A percentile compares a stretch with the other conserved stretches of the same genome.
These are phyloP conservation scores for Penicillium argentinense DNA, from an alignment of 495 filamentous ascomycete genomes.

Conservation along the genomic window DNA sequence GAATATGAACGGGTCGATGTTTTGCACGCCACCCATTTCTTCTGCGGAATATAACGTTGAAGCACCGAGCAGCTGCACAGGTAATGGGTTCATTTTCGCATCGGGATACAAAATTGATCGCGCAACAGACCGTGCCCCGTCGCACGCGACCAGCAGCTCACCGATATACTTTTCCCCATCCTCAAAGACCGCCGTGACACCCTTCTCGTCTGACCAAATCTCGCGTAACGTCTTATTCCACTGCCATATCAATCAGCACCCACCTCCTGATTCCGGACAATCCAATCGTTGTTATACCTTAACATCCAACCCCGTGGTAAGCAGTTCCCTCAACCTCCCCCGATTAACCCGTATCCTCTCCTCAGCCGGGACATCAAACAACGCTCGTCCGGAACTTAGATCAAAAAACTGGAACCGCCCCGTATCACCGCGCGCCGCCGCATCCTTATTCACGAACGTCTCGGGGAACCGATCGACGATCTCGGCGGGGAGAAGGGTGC, in stretches of 20 bases:
- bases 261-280: too few species aligned
- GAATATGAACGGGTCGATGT: conserved; percentile 60
- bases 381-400: conserved; percentile 45
- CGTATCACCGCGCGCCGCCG: conserved; percentile 39
- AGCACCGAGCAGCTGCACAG: conserved; percentile 50
- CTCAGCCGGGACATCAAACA: conserved; percentile 48
- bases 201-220: conserved; percentile 31
- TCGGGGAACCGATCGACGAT: conserved; percentile 48
- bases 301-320: conserved; percentile 50
- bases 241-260: conserved; percentile 15
- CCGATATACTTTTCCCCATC: conserved; percentile 51
- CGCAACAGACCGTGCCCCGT: conserved; percentile 52
- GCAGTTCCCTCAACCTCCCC: conserved; percentile 43
- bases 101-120: conserved; percentile 40
- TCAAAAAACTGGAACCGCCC: conserved; percentile 57
- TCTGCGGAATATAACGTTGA: conserved; percentile 39
- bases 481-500: conserved; percentile 49
- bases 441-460: conserved; percentile 48
- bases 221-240: conserved; percentile 46
- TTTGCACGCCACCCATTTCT: conserved; percentile 40
- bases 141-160: conserved; percentile 53
- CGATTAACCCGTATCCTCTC: conserved; percentile 51
- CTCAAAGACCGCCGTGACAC: conserved; percentile 48
- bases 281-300: conserved; percentile 35
- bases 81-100: conserved; percentile 40